Evolutionary conservation across 2,329 filamentous ascomycete species (phyloP).

Genomic region (Fusarium pseudocircinatum): DNA sequence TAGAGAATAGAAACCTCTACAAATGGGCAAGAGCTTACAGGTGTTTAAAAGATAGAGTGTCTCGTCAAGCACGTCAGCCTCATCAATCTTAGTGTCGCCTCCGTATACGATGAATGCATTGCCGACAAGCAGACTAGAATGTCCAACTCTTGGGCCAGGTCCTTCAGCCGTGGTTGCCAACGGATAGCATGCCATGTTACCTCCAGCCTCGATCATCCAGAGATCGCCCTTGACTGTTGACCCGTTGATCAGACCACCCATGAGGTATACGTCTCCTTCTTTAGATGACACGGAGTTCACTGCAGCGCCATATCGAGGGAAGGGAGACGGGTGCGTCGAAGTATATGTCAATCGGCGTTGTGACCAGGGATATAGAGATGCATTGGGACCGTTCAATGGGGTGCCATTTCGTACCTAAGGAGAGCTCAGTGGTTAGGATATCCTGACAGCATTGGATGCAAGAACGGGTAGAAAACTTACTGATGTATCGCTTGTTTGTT

Average conservation of each 20-base stretch:
- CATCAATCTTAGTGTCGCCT: constrained; percentile 96
- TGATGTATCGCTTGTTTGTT: constrained; percentile 49
- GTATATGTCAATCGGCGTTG: constrained; percentile 89
- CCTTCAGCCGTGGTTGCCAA: constrained; percentile 92
- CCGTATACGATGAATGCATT: constrained; percentile 99
- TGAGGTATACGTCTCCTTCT: constrained; percentile 96
- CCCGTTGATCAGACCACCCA: constrained; percentile 95
- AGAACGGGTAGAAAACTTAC: constrained; percentile 48
- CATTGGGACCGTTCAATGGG: constrained; percentile 67
- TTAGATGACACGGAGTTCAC: constrained; percentile 94
- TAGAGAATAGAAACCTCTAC: constrained; percentile 17
- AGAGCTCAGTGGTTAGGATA: constrained; percentile 12
- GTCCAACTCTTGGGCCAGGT: constrained; percentile 92
- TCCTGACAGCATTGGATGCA: neutral
- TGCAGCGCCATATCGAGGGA: constrained; percentile 95
- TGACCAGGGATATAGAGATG: constrained; percentile 95
- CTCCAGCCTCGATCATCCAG: constrained; percentile 95
- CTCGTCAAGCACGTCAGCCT: constrained; percentile 90
- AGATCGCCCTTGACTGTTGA: constrained; percentile 96
- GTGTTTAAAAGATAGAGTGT: constrained; percentile 97
- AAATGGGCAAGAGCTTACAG: constrained; percentile 69
- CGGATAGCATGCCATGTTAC: constrained; percentile 89
- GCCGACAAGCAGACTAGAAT: constrained; percentile 91
- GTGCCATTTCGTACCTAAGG: constrained; percentile 65
- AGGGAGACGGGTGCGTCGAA: constrained; percentile 82